phyloP scores from a whole-genome alignment of 163 green algal species.

The Coccomyxa subellipsoidea region DNA sequence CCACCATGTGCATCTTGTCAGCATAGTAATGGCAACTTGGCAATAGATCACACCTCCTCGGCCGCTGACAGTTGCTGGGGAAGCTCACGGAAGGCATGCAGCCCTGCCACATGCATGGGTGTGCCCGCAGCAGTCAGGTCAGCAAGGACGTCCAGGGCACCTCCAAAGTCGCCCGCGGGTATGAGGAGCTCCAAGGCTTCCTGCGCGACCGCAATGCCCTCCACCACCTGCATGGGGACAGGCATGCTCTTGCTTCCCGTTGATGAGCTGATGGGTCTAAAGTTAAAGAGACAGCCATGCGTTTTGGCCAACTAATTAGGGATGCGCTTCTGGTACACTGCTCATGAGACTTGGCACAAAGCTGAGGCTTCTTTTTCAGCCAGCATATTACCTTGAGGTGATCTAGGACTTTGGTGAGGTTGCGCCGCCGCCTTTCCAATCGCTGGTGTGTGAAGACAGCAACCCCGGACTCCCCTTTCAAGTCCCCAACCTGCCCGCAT shows the following conservation, averaged over 20 bases:
- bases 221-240: conserved; percentile 38
- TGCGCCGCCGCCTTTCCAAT: conserved; percentile 55
- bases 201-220: conserved; percentile 45
- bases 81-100: conserved; percentile 44
- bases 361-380: not conserved
- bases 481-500: conserved; percentile 30
- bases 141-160: conserved; percentile 65
- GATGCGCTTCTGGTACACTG: not conserved
- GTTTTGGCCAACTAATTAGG: too few relatives aligned
- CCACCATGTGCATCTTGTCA: too few relatives aligned
- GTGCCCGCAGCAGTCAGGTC: conserved; percentile 41
- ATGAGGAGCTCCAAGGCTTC: conserved; percentile 57
- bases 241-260: not conserved
- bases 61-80: conserved; percentile 21
- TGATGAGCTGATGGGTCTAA: not conserved
- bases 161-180: conserved; percentile 59
- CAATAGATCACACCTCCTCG: conserved; percentile 4
- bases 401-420: conserved; percentile 49
- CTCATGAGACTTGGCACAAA: not conserved
- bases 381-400: conserved; percentile 46
- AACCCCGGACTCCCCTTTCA: conserved; percentile 53
- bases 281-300: not conserved
- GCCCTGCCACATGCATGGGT: conserved; percentile 10
- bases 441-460: conserved; percentile 41
- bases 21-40: too few relatives aligned